A percentile compares a stretch with the other conserved stretches of the same genome.
phyloP scores from a whole-genome alignment of 768 basidiomycete species.

The Xerocomellus intermedius region DNA sequence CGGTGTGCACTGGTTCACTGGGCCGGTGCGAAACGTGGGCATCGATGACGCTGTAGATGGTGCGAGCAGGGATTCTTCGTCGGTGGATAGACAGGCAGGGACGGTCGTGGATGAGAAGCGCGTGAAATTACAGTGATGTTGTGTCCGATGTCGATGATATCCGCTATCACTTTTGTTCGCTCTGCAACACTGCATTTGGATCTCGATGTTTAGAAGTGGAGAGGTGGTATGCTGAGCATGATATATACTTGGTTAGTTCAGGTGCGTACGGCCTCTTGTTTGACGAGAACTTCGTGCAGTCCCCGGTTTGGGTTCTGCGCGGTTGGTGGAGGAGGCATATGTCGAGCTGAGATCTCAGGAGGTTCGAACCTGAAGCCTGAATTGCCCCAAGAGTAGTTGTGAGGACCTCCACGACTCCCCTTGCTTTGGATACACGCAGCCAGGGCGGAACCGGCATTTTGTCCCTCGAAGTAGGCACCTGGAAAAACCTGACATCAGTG shows the following conservation, averaged over 20 bases:
- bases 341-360: too few relatives aligned
- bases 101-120: neutral
- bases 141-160: neutral
- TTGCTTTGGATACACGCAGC: too few relatives aligned
- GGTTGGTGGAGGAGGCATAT: too few relatives aligned
- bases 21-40: slow-evolving; percentile 54
- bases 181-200: neutral
- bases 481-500: too few relatives aligned
- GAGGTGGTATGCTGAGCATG: neutral
- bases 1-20: slow-evolving; percentile 69
- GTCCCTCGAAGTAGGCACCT: too few relatives aligned
- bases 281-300: too few relatives aligned
- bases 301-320: too few relatives aligned
- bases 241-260: neutral
- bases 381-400: too few relatives aligned
- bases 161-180: neutral
- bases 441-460: too few relatives aligned
- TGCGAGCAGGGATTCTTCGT: neutral
- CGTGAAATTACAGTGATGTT: neutral
- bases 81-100: slow-evolving; percentile 5
- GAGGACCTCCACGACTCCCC: too few relatives aligned
- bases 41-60: neutral
- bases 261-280: too few relatives aligned
- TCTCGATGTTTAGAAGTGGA: neutral
- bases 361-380: too few relatives aligned